Conservation (phyloP, 2,329 filamentous ascomycete species). For the Didymellaceae sp. region DNA sequence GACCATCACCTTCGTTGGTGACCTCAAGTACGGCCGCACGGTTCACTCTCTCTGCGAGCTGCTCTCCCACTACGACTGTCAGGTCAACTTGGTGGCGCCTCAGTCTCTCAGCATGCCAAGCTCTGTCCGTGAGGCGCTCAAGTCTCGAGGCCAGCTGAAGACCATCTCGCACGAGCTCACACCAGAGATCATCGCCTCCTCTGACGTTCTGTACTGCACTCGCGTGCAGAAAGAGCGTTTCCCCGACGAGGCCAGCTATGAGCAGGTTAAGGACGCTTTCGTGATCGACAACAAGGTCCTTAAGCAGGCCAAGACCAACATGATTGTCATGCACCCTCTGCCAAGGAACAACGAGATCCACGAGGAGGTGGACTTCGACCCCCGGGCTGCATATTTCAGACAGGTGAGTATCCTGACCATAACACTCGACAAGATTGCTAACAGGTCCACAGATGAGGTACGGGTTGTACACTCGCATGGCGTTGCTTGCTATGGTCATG, state of each 20-base stretch:
- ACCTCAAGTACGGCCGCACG: slow-evolving; percentile 89
- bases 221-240: slow-evolving; percentile 97
- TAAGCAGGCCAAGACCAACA: slow-evolving; percentile 88
- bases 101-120: slow-evolving; percentile 77
- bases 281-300: slow-evolving; percentile 89
- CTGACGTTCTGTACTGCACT: slow-evolving; percentile 96
- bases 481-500: slow-evolving; percentile 92
- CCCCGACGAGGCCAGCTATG: slow-evolving; percentile 78
- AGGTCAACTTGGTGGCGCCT: slow-evolving; percentile 89
- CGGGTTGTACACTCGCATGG: slow-evolving; percentile 97
- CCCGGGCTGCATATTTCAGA: slow-evolving; percentile 96
- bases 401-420: slow-evolving; percentile 71
- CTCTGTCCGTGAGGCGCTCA: slow-evolving; percentile 74
- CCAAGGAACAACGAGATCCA: slow-evolving; percentile 92
- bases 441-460: slow-evolving; percentile 81
- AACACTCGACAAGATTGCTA: slow-evolving; percentile 42
- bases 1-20: slow-evolving; percentile 94
- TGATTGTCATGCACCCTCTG: slow-evolving; percentile 94
- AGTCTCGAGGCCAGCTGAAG: slow-evolving; percentile 76
- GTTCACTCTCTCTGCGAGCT: slow-evolving; percentile 96
- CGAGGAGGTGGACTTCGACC: slow-evolving; percentile 97
- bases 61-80: slow-evolving; percentile 93
- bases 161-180: slow-evolving; percentile 80
- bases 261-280: slow-evolving; percentile 86
- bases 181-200: slow-evolving; percentile 81